Evolutionary conservation across 441 rosid genomes (phyloP).

Genomic region (Macaranga tanarius): DNA sequence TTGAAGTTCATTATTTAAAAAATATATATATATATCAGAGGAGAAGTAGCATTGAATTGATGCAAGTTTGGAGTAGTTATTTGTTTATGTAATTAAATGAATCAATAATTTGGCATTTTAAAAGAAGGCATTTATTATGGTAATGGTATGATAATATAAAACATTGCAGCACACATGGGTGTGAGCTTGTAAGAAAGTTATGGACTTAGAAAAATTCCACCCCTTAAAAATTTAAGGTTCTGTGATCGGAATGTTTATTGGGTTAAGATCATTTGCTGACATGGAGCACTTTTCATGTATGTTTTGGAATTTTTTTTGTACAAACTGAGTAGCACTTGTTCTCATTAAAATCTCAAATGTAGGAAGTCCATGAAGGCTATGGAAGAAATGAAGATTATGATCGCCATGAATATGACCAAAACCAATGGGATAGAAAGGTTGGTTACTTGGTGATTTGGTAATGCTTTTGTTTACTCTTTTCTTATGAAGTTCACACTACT

Average conservation of each 20-base stretch:
- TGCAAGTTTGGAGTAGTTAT: no score
- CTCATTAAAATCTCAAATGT: background rate
- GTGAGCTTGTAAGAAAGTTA: background rate
- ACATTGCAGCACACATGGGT: background rate
- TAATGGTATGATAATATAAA: background rate
- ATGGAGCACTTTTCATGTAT: no score
- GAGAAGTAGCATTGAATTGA: no score
- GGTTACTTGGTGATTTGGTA: background rate
- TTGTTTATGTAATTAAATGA: no score
- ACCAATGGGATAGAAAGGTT: conserved; percentile 40
- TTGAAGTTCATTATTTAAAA: no score
- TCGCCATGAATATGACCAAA: conserved; percentile 27
- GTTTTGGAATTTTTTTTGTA: no score
- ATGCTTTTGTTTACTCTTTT: background rate
- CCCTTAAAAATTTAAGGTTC: no score
- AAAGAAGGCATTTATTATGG: background rate
- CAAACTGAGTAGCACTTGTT: no score
- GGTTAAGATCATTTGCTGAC: no score
- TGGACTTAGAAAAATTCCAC: background rate
- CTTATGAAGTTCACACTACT: background rate
- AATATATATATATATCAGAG: no score
- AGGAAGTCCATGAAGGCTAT: conserved; percentile 35
- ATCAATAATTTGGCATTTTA: no score
- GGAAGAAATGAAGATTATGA: conserved; percentile 28
- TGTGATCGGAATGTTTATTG: no score